Evolutionary conservation across 2,329 filamentous ascomycete genomes (phyloP).

Genomic region (Aspergillus candidus): DNA sequence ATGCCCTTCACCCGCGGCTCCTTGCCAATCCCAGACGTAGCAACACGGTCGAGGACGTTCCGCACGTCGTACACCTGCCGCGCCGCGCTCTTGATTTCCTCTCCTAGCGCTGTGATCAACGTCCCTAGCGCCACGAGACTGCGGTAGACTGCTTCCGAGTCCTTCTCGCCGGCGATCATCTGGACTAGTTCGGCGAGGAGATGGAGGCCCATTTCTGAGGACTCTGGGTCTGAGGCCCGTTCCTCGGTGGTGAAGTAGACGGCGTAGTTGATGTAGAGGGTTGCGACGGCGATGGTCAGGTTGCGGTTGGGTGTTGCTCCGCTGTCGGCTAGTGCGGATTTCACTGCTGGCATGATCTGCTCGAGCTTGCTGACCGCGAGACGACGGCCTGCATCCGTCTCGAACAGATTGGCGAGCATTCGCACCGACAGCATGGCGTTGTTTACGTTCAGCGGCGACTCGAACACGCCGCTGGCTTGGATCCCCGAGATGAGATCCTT

Average conservation of each 20-base stretch:
- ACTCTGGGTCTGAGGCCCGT: constrained; percentile 33
- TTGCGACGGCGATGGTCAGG: constrained; percentile 73
- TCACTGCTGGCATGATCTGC: constrained; percentile 57
- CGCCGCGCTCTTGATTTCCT: constrained; percentile 53
- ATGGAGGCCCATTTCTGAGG: constrained; percentile 45
- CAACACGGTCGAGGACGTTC: constrained; percentile 42
- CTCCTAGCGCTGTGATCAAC: constrained; percentile 54
- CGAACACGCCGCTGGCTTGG: constrained; percentile 52
- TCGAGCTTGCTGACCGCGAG: constrained; percentile 56
- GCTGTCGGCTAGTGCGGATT: constrained; percentile 52
- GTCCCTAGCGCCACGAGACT: constrained; percentile 79
- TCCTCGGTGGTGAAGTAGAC: constrained; percentile 58
- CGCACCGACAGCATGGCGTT: constrained; percentile 83
- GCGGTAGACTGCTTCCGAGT: constrained; percentile 78
- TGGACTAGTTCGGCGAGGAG: constrained; percentile 58
- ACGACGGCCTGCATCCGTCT: constrained; percentile 63
- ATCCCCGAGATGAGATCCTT: constrained; percentile 58
- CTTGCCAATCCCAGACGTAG: constrained; percentile 46
- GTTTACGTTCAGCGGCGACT: constrained; percentile 62
- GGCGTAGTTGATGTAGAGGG: constrained; percentile 76
- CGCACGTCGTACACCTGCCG: constrained; percentile 52
- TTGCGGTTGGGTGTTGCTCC: constrained; percentile 62
- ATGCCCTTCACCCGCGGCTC: constrained; percentile 58
- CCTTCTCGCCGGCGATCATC: constrained; percentile 60
- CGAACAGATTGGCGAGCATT: constrained; percentile 76